These are phyloP conservation scores for Pichia occidentalis DNA, from an alignment of 805 yeast species.

Conservation along the genomic window DNA sequence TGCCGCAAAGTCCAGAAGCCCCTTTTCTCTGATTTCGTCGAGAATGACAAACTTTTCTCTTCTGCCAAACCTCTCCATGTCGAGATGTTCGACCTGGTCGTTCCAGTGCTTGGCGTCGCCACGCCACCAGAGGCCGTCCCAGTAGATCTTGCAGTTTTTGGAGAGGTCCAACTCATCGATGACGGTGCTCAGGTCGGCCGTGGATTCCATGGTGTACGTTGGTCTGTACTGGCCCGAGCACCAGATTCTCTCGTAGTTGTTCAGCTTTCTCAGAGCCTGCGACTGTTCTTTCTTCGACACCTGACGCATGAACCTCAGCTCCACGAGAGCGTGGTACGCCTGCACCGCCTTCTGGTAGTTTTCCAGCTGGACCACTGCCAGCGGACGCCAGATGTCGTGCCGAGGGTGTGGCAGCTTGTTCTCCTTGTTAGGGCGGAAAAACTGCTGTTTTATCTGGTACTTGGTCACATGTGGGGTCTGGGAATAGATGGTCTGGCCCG, in stretches of 20 bases:
- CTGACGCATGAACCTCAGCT: conserved; percentile 70
- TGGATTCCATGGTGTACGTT: conserved; percentile 83
- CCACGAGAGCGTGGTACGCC: conserved; percentile 67
- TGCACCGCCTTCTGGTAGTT: conserved; percentile 58
- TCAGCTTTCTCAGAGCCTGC: conserved; percentile 60
- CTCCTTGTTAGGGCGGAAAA: conserved; percentile 82
- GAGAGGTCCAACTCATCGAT: conserved; percentile 52
- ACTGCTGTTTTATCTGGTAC: conserved; percentile 61
- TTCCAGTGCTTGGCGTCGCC: conserved; percentile 78
- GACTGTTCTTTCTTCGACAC: conserved; percentile 52
- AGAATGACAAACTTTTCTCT: conserved; percentile 63
- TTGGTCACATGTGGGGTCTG: conserved; percentile 60
- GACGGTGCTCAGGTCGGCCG: conserved; percentile 70
- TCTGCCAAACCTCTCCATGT: conserved; percentile 48
- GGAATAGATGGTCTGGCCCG: conserved; percentile 85
- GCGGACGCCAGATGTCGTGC: conserved; percentile 82
- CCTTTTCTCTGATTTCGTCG: conserved; percentile 45
- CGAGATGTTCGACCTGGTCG: conserved; percentile 53
- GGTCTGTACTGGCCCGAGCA: conserved; percentile 84
- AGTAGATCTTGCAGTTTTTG: conserved; percentile 43
- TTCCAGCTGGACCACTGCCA: conserved; percentile 73
- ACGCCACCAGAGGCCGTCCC: conserved; percentile 87
- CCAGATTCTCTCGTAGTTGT: conserved; percentile 79
- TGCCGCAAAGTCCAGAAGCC: conserved; percentile 20
- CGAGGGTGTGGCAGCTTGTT: conserved; percentile 75